These are phyloP conservation scores for Coriaria nepalensis DNA, from an alignment of 306 rosid genomes.

Conservation along the genomic window DNA sequence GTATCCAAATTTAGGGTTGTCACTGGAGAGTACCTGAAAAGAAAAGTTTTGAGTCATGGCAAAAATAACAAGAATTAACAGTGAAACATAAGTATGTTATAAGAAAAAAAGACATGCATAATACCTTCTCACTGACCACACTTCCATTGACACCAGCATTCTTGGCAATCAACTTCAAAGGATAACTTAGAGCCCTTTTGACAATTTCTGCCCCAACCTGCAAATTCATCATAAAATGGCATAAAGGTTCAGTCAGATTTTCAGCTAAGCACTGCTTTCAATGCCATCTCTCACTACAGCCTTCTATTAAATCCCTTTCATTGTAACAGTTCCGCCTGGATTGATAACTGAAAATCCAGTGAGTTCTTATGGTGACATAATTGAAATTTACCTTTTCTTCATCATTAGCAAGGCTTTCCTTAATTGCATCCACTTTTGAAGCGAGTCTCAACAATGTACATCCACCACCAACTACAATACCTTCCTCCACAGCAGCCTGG, in stretches of 20 bases:
- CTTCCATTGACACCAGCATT: constrained; percentile 99
- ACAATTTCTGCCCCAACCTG: constrained; percentile 99
- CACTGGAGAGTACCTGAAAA: constrained; percentile 66
- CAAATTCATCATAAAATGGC: constrained; percentile 3
- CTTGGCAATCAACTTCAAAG: constrained; percentile 88
- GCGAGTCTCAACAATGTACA: constrained; percentile 93
- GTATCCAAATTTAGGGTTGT: constrained; percentile 60
- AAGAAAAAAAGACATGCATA: background rate
- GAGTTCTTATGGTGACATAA: no score
- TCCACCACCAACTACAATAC: constrained; percentile 99
- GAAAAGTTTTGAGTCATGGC: constrained; percentile 1
- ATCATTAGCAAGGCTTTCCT: constrained; percentile 60
- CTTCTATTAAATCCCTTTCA: no score
- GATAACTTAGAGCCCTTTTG: constrained; percentile 86
- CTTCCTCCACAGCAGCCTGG: constrained; percentile 99
- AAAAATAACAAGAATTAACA: background rate
- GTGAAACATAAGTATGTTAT: background rate
- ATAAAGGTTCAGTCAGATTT: no score
- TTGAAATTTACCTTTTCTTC: constrained; percentile 65
- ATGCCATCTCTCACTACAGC: no score
- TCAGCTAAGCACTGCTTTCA: no score
- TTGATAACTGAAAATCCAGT: no score
- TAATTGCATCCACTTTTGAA: constrained; percentile 83
- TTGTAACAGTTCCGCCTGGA: no score
- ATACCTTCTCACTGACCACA: constrained; percentile 97